Percentiles rank a stretch among this genome's conserved stretches.
Evolutionary conservation across 305 asterid genomes (phyloP).

Genomic region (Fraxinus platypoda): DNA sequence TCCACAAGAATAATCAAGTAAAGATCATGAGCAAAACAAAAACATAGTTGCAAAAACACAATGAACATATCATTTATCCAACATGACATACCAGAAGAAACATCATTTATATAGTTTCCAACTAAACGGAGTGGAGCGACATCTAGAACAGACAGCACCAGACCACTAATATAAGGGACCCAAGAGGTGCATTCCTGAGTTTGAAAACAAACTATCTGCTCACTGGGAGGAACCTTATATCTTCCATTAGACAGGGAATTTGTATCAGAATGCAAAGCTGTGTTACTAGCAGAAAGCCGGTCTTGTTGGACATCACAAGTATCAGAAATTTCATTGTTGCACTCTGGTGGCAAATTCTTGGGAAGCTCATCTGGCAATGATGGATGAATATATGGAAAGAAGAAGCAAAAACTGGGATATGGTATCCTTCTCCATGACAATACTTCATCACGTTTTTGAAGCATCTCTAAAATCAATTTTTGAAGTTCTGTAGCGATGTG

Average conservation of each 20-base stretch:
- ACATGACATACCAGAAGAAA: conserved; percentile 63
- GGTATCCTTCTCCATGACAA: conserved; percentile 63
- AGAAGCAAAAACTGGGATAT: conserved; percentile 74
- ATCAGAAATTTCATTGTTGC: conserved; percentile 30
- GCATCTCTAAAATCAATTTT: conserved; percentile 63
- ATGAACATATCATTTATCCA: conserved; percentile 18
- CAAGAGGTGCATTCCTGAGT: conserved; percentile 43
- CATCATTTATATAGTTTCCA: conserved; percentile 70
- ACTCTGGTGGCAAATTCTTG: conserved; percentile 34
- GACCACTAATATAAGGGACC: conserved; percentile 71
- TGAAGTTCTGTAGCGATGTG: conserved; percentile 62
- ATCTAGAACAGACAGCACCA: conserved; percentile 69
- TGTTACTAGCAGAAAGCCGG: conserved; percentile 37
- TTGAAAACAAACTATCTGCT: conserved; percentile 35
- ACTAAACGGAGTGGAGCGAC: conserved; percentile 88
- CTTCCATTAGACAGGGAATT: conserved; percentile 34
- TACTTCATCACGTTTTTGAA: conserved; percentile 51
- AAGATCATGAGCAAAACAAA: conserved; percentile 26
- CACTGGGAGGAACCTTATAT: conserved; percentile 28
- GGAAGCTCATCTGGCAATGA: conserved; percentile 54
- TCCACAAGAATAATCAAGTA: conserved; percentile 27
- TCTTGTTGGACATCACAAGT: conserved; percentile 32
- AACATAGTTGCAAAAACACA: conserved; percentile 16
- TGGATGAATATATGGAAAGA: conserved; percentile 64
- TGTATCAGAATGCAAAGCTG: conserved; percentile 35